Evolutionary conservation across 768 basidiomycete genomes (phyloP), one percentile per base, ranked within the genome.

Genomic region (Tulasnella sp.): DNA sequence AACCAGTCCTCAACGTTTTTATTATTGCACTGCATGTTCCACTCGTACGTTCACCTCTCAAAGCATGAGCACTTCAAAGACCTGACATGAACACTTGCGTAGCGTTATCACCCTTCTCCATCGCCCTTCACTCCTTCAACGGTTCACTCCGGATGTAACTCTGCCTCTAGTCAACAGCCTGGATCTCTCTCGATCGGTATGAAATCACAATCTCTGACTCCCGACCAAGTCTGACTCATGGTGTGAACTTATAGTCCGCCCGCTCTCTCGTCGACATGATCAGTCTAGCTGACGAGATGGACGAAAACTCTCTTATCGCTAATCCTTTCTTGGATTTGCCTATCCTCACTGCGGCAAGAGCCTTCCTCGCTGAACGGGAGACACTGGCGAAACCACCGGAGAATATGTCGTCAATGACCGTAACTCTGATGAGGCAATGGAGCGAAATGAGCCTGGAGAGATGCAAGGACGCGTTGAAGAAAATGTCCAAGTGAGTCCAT

Each of bases 21-120:
- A 17, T 45, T 64, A n/a, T 55, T 64, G 15, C 63, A 64, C 48
- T 55, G 64, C 55, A 64, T 64, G 63, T 64, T 64, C 63, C 63
- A 64, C 41, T 64, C 63, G 7, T 38, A 15, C 34, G 34, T 38
- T 7, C 5, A 38, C 5, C 5, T 5, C 5, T 38, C 7, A 5
- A 38, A 15, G 34, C 5, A 38, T 5, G 7, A 7, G 34, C 15
- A 15, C 15, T 15, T 7, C 34, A 5, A 38, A 7, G 34, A 15
- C 34, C 15, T 5, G 15, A 5, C 34, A 38, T 5, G 34, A 38
- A 7, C 34, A 7, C 34, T 7, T 38, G 7, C 34, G 7, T 15
- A 38, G 34, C 34, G 63, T 64, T 17, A 51, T 64, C 32, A 62
- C 56, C 15, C 62, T 64, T 10, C 45, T 64, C 23, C 61, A 64